These are phyloP conservation scores for Gossypioides kirkii DNA, from an alignment of 345 rosid genomes.

Conservation along the genomic window DNA sequence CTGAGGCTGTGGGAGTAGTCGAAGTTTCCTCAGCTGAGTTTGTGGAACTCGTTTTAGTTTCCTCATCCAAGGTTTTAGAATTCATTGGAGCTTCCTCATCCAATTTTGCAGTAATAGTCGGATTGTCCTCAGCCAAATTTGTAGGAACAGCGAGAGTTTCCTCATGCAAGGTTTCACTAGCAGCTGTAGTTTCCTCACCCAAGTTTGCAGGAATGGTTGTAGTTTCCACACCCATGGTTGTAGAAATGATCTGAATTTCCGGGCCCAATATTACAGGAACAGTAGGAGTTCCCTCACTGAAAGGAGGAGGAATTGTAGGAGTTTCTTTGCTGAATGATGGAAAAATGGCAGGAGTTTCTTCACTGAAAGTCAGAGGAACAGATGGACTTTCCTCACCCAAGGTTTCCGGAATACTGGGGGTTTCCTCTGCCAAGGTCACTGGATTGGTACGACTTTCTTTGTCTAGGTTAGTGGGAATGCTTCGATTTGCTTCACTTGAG, in stretches of 20 bases:
- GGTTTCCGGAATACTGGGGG: not conserved
- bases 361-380: not conserved
- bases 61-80: not conserved
- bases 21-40: not conserved
- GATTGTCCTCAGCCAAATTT: not conserved
- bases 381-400: not conserved
- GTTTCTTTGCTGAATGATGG: not conserved
- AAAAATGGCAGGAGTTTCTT: not conserved
- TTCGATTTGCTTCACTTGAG: not conserved
- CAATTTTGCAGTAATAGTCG: constrained; percentile 14
- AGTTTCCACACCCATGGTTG: not conserved
- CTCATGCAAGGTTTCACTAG: not conserved
- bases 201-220: not conserved
- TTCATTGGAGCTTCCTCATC: not conserved
- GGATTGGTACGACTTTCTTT: not conserved
- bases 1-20: not conserved
- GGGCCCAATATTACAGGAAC: not conserved
- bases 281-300: not conserved
- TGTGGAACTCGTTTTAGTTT: not conserved
- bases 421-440: not conserved
- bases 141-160: not conserved
- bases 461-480: not conserved
- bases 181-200: not conserved
- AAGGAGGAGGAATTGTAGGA: not conserved
- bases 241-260: not conserved